Conservation (phyloP, 164 flowering plant species). For the Echeveria elegans region DNA sequence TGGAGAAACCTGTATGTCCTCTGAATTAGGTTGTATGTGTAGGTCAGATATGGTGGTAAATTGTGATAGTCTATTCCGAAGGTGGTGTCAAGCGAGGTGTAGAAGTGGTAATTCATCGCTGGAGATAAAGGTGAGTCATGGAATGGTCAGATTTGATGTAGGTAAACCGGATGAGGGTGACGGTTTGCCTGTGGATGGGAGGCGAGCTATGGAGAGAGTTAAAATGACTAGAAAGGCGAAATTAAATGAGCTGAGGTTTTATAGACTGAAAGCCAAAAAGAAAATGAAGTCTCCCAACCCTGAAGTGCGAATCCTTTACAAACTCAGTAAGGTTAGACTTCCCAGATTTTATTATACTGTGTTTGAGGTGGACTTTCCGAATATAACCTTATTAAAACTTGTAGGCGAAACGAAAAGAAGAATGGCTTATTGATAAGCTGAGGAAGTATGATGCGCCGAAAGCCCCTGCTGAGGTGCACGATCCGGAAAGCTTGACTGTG, state of each 20-base stretch:
- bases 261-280: constrained; percentile 73
- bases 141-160: constrained; percentile 58
- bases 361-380: neutral
- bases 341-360: neutral
- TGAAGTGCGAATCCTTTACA: constrained; percentile 36
- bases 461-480: constrained; percentile 49
- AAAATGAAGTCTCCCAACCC: constrained; percentile 94
- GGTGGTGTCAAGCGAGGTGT: constrained; percentile 21
- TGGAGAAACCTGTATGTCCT: constrained; percentile 10
- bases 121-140: constrained; percentile 41
- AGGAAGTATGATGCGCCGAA: constrained; percentile 66
- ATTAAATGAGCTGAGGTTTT: constrained; percentile 68
- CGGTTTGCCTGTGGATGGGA: constrained; percentile 15
- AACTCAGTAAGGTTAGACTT: constrained; percentile 50
- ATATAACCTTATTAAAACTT: neutral
- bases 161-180: constrained; percentile 20
- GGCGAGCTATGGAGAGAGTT: constrained; percentile 22
- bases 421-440: constrained; percentile 87
- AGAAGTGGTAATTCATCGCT: constrained; percentile 32
- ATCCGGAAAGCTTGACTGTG: constrained; percentile 86
- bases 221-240: constrained; percentile 63
- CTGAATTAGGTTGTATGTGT: constrained; percentile 9
- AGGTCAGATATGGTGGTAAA: constrained; percentile 11
- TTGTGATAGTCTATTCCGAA: constrained; percentile 8
- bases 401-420: constrained; percentile 87